Evolutionary conservation across 2,329 filamentous ascomycete species (phyloP).

Genomic region (Ophiostoma piceae): DNA sequence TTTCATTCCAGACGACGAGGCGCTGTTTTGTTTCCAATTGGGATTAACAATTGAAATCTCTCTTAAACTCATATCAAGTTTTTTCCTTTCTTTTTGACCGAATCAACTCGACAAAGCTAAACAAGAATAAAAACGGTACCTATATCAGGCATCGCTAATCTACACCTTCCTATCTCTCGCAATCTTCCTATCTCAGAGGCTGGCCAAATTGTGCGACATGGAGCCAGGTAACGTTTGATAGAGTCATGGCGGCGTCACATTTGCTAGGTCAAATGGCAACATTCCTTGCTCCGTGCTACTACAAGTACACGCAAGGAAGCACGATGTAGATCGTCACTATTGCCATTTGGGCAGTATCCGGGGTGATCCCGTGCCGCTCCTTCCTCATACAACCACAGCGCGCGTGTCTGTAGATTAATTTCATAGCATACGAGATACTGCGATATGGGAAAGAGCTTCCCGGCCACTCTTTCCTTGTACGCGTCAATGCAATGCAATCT

Average conservation of each 20-base stretch:
- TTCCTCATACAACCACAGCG: background rate
- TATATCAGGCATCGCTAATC: background rate
- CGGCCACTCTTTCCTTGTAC: background rate
- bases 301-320: background rate
- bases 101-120: background rate
- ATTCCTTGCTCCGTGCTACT: background rate
- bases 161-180: background rate
- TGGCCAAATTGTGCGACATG: background rate
- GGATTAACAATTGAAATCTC: background rate
- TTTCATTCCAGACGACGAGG: background rate
- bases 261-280: background rate
- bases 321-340: constrained; percentile 6
- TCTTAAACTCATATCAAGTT: background rate
- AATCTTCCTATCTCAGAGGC: background rate
- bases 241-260: constrained; percentile 6
- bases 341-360: background rate
- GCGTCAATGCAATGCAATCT: background rate
- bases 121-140: background rate
- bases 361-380: background rate
- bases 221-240: constrained; percentile 7
- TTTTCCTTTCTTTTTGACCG: background rate
- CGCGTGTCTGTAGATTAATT: background rate
- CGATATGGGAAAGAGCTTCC: background rate
- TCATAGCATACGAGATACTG: background rate
- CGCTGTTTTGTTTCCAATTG: background rate